These are phyloP conservation scores for Russula lepida DNA, from an alignment of 768 basidiomycete genomes.

Conservation along the genomic window DNA sequence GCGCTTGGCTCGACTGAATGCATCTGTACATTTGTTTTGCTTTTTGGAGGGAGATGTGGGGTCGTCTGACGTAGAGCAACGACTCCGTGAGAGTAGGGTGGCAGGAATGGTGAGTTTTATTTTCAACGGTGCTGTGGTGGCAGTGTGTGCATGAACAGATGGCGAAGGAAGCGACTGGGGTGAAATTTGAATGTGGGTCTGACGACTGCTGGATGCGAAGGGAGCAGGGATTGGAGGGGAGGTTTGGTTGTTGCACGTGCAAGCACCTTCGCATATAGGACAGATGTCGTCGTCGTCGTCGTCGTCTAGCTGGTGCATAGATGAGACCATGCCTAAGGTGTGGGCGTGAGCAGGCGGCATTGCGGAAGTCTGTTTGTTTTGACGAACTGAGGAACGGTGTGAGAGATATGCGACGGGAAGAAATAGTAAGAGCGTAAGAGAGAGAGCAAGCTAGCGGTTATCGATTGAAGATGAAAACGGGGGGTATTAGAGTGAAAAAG, in stretches of 20 bases:
- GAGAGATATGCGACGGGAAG: conserved; percentile 9
- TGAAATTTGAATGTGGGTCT: neutral
- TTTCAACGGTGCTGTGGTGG: conserved; percentile 15
- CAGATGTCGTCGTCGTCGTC: conserved; percentile 82
- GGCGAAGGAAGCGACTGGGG: conserved; percentile 1
- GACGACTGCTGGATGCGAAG: neutral
- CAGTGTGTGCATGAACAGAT: neutral
- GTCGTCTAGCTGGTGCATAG: conserved; percentile 27
- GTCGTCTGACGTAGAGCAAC: neutral
- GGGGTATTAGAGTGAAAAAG: conserved; percentile 8
- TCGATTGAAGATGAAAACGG: conserved; percentile 12
- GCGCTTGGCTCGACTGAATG: conserved; percentile 12
- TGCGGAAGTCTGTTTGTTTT: conserved; percentile 47
- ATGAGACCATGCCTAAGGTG: conserved; percentile 45
- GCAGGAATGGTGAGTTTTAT: conserved; percentile 23
- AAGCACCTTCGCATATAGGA: conserved; percentile 85
- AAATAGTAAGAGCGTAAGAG: neutral
- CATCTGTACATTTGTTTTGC: conserved; percentile 5
- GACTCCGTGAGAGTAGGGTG: conserved; percentile 17
- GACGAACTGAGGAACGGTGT: conserved; percentile 29
- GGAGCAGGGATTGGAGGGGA: conserved; percentile 1
- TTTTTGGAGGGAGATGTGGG: conserved; percentile 6
- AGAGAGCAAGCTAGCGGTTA: neutral
- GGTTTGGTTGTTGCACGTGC: conserved; percentile 55
- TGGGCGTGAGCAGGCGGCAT: conserved; percentile 64